A percentile compares a stretch with the other conserved stretches of the same genome.
Conservation (phyloP, 2,329 filamentous ascomycete genomes). For the Apiospora rasikravindrae region DNA sequence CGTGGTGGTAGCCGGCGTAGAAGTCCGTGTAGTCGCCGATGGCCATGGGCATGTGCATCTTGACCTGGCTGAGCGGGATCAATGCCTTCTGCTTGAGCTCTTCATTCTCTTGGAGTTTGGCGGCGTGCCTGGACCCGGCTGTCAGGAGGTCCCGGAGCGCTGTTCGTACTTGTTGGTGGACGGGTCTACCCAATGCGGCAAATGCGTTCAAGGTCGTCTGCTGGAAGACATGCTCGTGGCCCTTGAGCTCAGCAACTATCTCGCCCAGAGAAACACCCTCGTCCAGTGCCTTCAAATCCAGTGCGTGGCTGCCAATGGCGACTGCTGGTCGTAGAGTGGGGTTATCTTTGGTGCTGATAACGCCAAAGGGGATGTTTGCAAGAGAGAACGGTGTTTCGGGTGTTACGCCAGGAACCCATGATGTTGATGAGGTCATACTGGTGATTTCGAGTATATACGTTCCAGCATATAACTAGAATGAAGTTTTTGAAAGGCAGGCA, state of each 20-base stretch:
- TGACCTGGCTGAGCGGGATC: constrained; percentile 62
- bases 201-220: constrained; percentile 74
- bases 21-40: constrained; percentile 89
- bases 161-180: constrained; percentile 71
- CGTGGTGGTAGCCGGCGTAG: constrained; percentile 81
- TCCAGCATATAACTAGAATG: background rate
- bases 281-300: constrained; percentile 64
- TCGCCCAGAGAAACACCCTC: constrained; percentile 28
- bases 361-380: constrained; percentile 82
- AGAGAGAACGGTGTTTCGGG: constrained; percentile 65
- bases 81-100: constrained; percentile 62
- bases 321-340: constrained; percentile 67
- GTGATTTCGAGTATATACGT: background rate
- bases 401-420: constrained; percentile 17
- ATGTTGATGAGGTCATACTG: constrained; percentile 11
- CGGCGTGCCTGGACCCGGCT: background rate
- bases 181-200: constrained; percentile 70
- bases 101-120: constrained; percentile 55
- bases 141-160: constrained; percentile 71
- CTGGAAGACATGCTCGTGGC: constrained; percentile 66
- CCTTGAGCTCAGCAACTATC: constrained; percentile 49
- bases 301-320: constrained; percentile 73
- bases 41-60: constrained; percentile 74
- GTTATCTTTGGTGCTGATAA: constrained; percentile 69
- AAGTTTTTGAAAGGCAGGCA: background rate